Evolutionary conservation across 192 early-diverging fungal species (phyloP).

Genomic region (Entophlyctis luteolus): DNA sequence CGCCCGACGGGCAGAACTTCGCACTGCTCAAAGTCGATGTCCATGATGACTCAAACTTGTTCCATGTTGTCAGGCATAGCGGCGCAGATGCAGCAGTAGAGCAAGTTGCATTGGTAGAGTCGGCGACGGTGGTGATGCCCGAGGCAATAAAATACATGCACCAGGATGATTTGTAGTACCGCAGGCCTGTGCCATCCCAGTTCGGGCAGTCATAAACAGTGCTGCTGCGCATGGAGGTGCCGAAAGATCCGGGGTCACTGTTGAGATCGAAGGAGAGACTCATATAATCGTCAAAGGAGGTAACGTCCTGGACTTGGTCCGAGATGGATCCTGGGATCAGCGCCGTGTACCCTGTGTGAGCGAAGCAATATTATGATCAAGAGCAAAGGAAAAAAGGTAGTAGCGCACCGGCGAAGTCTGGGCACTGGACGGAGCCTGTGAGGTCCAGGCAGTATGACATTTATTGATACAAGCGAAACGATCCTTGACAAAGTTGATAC

Average conservation of each 20-base stretch:
- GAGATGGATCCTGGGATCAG: neutral
- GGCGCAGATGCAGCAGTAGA: neutral
- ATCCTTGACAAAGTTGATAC: no score
- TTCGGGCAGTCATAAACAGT: neutral
- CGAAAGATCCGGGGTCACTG: neutral
- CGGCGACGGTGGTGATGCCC: neutral
- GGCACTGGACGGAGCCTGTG: neutral
- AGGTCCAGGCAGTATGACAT: no score
- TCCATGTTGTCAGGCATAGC: neutral
- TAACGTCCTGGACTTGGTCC: neutral
- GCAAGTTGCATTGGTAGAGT: neutral
- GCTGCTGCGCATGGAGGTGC: neutral
- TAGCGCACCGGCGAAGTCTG: neutral
- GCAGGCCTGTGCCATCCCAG: constrained; percentile 16
- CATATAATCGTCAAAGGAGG: neutral
- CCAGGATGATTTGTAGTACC: neutral
- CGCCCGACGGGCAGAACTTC: neutral
- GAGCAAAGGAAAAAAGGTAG: neutral
- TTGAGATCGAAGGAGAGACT: neutral
- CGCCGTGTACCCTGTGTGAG: neutral
- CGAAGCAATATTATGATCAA: neutral
- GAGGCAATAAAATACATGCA: constrained; percentile 2
- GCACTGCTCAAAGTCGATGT: neutral
- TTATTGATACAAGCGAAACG: no score
- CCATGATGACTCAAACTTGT: constrained; percentile 6